Base-by-base conservation (phyloP, 306 rosid genomes). In the Fagus crenata region DNA sequence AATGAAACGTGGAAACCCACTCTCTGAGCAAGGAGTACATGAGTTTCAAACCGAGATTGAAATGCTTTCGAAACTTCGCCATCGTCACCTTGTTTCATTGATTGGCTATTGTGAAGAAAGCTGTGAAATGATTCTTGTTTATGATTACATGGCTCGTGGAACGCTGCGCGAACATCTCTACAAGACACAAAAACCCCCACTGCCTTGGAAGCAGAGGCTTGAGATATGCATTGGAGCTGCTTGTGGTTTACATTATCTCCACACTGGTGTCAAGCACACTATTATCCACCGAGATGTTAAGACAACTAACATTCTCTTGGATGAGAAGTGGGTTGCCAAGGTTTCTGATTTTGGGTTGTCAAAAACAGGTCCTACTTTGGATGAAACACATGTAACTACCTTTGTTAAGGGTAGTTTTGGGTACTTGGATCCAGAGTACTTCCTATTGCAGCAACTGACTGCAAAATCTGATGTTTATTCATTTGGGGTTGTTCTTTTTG, bases 31-130 rank as follows among this genome's bases (percentile, higher is more conserved):
- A 77, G 98, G 98, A n/a, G 94, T 94, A 28, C 94, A 93, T 18
- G 98, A 93, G 69, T 93, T 93, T 77, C 98, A 92, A 72, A 93
- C 98, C n/a, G 97, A 93, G 88, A 93, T 93, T 83, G 98, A 93
- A 82, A 93, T 93, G 98, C 98, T 93, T 46, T 93, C 98, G 28
- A 93, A 93, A 80, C 94, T 94, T 75, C 97, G 97, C 18, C 97
- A 94, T 72, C 91, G 97, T 60, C 97, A 93, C 83, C 98, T 94
- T 71, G 97, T 94, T 65, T 94, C 98, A 0, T 72, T 92, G 77
- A 94, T 94, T 49, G 98, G 96, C 59, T 94, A 90, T 72, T 94
- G 96, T 28, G 97, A 92, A 80, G 97, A 94, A 55, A 92, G 89
- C 88, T 82, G 86, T 35, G 98, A 94, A 84, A 94, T 93, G 98